phyloP scores from a whole-genome alignment of 2,329 filamentous ascomycete genomes.

The Catunica adiposa region DNA sequence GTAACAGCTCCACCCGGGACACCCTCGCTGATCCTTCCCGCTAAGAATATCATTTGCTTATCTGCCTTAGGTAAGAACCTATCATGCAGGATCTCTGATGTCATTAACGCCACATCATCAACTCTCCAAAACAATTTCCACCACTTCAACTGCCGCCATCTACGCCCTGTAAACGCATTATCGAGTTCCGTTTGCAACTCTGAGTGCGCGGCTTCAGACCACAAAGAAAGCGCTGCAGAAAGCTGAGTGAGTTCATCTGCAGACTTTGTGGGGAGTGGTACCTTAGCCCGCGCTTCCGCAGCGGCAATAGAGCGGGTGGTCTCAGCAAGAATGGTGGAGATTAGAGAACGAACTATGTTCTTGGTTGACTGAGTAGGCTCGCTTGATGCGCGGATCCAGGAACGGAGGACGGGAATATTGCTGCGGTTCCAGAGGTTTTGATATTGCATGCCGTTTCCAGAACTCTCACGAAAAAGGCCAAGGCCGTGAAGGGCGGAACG shows the following conservation, averaged over 20 bases:
- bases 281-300: conserved; percentile 28
- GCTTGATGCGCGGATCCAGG: conserved; percentile 44
- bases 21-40: conserved; percentile 51
- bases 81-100: conserved; percentile 58
- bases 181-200: conserved; percentile 72
- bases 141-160: conserved; percentile 73
- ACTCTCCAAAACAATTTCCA: conserved; percentile 94
- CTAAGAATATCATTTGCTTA: conserved; percentile 64
- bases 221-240: conserved; percentile 45
- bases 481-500: conserved; percentile 46
- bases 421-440: conserved; percentile 60
- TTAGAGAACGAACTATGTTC: conserved; percentile 46
- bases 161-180: conserved; percentile 53
- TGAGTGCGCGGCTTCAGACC: conserved; percentile 66
- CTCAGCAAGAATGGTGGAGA: conserved; percentile 48
- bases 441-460: conserved; percentile 53
- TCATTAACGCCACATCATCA: conserved; percentile 76
- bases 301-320: conserved; percentile 33
- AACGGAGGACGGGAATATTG: conserved; percentile 45
- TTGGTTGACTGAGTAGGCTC: conserved; percentile 36
- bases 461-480: conserved; percentile 48
- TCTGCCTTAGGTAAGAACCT: conserved; percentile 67
- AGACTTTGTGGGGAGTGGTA: conserved; percentile 19
- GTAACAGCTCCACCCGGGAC: conserved; percentile 17
- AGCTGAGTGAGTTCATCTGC: conserved; percentile 20